phyloP scores from a whole-genome alignment of 2,329 filamentous ascomycete genomes.

The Neocucurbitaria cava region DNA sequence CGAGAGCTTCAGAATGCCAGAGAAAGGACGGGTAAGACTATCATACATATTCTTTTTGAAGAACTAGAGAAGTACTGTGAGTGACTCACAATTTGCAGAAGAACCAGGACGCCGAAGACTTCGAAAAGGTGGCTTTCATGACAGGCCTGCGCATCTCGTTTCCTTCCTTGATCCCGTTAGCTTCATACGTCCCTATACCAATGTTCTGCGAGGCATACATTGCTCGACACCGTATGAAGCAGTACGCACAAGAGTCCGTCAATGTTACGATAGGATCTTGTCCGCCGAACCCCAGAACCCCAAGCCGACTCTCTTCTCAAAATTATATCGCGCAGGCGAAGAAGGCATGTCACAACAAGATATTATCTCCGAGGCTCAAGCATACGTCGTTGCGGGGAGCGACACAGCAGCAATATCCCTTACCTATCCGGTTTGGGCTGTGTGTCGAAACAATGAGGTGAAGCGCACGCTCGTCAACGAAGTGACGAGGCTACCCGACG shows the following conservation, averaged over 20 bases:
- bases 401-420: slow-evolving; percentile 61
- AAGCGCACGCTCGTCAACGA: slow-evolving; percentile 15
- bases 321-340: slow-evolving; percentile 13
- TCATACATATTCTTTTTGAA: too few relatives aligned
- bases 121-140: background rate
- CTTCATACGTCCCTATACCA: background rate
- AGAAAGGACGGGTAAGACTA: slow-evolving; percentile 54
- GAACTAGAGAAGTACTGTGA: background rate
- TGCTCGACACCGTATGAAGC: background rate
- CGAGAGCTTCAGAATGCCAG: slow-evolving; percentile 62
- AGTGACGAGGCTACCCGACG: slow-evolving; percentile 2
- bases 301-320: background rate
- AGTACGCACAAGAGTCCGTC: background rate
- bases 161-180: background rate
- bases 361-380: slow-evolving; percentile 46
- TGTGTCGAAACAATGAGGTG: slow-evolving; percentile 7
- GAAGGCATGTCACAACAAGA: slow-evolving; percentile 9
- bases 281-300: background rate
- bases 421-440: slow-evolving; percentile 57
- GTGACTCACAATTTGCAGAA: background rate
- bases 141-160: background rate
- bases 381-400: slow-evolving; percentile 59
- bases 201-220: background rate
- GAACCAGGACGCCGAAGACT: background rate
- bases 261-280: background rate